A percentile compares a stretch with the other conserved stretches of the same genome.
Evolutionary conservation across 208 protist species (phyloP).

Genomic region (Angomonas deanei): DNA sequence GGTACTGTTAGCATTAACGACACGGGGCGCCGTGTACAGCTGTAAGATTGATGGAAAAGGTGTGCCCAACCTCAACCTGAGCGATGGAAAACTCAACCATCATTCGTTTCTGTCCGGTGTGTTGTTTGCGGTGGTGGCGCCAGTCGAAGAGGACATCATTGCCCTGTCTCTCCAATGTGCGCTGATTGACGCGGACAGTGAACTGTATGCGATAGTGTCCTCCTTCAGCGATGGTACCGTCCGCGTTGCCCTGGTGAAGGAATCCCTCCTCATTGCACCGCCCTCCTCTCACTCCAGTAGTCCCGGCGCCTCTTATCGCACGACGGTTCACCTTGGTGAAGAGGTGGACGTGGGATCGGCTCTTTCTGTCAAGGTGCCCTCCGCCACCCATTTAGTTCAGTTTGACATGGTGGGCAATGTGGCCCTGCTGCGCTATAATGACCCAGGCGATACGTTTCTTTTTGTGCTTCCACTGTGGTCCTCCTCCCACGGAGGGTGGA

Average conservation of each 20-base stretch:
- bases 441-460: slow-evolving; percentile 27
- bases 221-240: slow-evolving; percentile 42
- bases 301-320: slow-evolving; percentile 1
- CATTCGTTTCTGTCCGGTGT: background rate
- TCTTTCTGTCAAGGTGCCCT: slow-evolving; percentile 22
- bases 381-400: slow-evolving; percentile 30
- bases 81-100: background rate
- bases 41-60: slow-evolving; percentile 33
- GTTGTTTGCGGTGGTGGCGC: background rate
- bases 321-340: slow-evolving; percentile 23
- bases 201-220: slow-evolving; percentile 54
- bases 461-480: slow-evolving; percentile 63
- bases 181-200: slow-evolving; percentile 64
- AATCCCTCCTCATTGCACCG: slow-evolving; percentile 64
- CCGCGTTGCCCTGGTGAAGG: slow-evolving; percentile 39
- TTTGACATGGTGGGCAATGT: slow-evolving; percentile 41
- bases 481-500: slow-evolving; percentile 36
- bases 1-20: slow-evolving; percentile 51
- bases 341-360: slow-evolving; percentile 5
- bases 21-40: slow-evolving; percentile 67
- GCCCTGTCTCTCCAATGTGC: slow-evolving; percentile 42
- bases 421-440: slow-evolving; percentile 47
- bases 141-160: background rate
- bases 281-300: background rate
- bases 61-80: slow-evolving; percentile 17